These are phyloP conservation scores for Cunninghamia lanceolata DNA, from an alignment of 75 land plant species.

Conservation along the genomic window DNA sequence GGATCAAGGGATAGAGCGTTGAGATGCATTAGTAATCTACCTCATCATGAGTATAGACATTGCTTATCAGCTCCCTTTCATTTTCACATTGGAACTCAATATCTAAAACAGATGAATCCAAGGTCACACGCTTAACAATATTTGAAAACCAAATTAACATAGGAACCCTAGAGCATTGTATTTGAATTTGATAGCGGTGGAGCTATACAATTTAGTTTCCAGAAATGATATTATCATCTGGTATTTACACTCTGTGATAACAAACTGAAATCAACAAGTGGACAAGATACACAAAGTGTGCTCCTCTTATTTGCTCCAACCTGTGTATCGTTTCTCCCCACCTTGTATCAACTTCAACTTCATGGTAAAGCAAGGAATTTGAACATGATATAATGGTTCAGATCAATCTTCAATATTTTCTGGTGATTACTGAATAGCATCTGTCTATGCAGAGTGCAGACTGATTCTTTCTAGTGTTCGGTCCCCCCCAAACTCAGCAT, in stretches of 20 bases:
- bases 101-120: background rate
- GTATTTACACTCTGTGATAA: background rate
- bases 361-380: background rate
- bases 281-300: background rate
- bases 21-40: background rate
- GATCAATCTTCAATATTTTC: background rate
- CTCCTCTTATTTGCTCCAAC: background rate
- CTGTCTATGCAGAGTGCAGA: slow-evolving; percentile 31
- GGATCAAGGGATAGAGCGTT: no score
- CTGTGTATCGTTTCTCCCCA: background rate
- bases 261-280: background rate
- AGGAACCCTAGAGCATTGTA: background rate
- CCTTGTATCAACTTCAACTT: background rate
- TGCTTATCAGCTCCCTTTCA: background rate
- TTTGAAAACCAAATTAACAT: background rate
- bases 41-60: background rate
- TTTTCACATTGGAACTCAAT: background rate
- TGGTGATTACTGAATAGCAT: background rate
- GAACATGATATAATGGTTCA: background rate
- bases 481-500: slow-evolving; percentile 43
- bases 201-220: background rate
- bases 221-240: background rate
- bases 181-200: background rate
- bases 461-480: slow-evolving; percentile 24
- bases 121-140: background rate